Evolutionary conservation across 208 protist genomes (phyloP).

Genomic region (Trypanosoma lewisi): DNA sequence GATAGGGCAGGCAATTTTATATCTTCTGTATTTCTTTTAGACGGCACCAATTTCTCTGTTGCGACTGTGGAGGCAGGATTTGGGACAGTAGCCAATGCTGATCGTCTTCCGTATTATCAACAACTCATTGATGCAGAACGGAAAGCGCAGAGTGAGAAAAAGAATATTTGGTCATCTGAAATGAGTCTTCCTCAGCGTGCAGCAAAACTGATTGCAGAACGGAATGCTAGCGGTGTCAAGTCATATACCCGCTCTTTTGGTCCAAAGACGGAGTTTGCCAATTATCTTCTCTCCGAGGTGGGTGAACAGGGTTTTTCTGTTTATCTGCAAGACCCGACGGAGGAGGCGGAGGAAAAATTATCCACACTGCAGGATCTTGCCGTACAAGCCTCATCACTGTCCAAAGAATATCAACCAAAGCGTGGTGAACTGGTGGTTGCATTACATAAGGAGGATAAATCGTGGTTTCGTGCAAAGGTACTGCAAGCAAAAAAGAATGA

Average conservation of each 20-base stretch:
- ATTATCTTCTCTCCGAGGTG: conserved; percentile 65
- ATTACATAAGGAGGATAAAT: conserved; percentile 71
- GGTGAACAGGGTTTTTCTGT: conserved; percentile 71
- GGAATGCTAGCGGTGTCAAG: conserved; percentile 34
- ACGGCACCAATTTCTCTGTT: conserved; percentile 74
- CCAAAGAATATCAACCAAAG: conserved; percentile 38
- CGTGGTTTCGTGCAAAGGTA: conserved; percentile 81
- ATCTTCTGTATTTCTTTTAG: conserved; percentile 46
- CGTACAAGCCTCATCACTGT: conserved; percentile 36
- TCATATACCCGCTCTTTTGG: conserved; percentile 38
- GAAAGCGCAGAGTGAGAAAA: conserved; percentile 47
- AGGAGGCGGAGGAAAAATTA: conserved; percentile 39
- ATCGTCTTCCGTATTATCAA: conserved; percentile 65
- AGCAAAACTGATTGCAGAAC: conserved; percentile 60
- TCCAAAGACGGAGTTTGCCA: conserved; percentile 41
- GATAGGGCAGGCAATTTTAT: conserved; percentile 90
- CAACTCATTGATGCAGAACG: conserved; percentile 72
- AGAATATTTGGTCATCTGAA: conserved; percentile 57
- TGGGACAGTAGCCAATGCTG: conserved; percentile 74
- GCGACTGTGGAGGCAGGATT: conserved; percentile 70
- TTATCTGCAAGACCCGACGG: conserved; percentile 58
- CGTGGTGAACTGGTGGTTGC: conserved; percentile 72
- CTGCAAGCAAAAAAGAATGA: conserved; percentile 39
- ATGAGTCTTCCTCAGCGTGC: conserved; percentile 61
- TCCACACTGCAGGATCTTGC: conserved; percentile 57